Conservation (phyloP, 192 early-diverging fungal genomes). For the Pecoramyces ruminantium region DNA sequence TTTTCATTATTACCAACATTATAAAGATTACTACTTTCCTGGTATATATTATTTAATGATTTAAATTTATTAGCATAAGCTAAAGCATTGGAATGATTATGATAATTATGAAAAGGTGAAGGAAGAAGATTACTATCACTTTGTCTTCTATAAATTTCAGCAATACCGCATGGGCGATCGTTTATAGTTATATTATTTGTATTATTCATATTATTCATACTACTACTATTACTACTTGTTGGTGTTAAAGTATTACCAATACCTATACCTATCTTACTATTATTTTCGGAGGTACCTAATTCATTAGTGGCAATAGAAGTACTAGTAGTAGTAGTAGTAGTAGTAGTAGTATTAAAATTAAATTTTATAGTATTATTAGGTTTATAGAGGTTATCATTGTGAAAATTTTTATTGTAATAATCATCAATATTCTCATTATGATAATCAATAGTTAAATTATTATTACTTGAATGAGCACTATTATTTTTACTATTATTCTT, state of each 20-base stretch:
- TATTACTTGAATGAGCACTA: background rate
- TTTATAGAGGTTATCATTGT: background rate
- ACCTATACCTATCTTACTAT: no score
- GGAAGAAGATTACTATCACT: background rate
- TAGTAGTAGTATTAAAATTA: background rate
- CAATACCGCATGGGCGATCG: no score
- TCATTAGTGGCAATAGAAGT: no score
- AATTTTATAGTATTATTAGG: background rate
- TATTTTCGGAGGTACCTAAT: no score
- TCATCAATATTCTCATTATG: background rate
- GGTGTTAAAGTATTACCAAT: no score
- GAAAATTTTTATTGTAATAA: background rate
- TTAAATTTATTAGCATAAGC: background rate
- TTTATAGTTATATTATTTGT: no score
- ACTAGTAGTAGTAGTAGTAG: no score
- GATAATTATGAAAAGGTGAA: background rate
- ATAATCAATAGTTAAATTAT: background rate
- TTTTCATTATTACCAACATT: no score
- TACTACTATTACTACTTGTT: no score
- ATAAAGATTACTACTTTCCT: no score
- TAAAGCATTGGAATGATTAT: background rate
- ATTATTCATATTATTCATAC: no score
- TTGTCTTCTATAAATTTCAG: background rate
- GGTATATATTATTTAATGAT: background rate
- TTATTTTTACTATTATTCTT: background rate